Evolutionary conservation across 352 stramenopile species (phyloP).

Genomic region (Phytophthora citricola): DNA sequence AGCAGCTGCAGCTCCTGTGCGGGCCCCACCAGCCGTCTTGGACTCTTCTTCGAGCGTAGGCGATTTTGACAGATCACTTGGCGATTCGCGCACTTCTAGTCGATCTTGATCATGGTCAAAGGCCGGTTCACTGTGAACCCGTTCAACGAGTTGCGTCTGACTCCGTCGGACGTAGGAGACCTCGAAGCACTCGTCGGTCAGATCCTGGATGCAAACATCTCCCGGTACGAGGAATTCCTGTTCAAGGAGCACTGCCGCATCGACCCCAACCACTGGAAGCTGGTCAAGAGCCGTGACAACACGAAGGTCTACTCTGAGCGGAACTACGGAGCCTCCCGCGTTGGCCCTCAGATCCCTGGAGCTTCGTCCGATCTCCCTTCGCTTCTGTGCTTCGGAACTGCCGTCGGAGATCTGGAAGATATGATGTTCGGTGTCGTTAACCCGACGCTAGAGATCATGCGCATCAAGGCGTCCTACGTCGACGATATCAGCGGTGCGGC

Average conservation of each 20-base stretch:
- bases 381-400: slow-evolving; percentile 44
- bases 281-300: slow-evolving; percentile 40
- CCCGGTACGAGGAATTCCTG: slow-evolving; percentile 42
- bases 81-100: slow-evolving; percentile 11
- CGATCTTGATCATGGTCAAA: slow-evolving; percentile 17
- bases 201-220: slow-evolving; percentile 40
- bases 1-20: slow-evolving; percentile 17
- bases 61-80: slow-evolving; percentile 6
- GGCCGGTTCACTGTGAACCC: slow-evolving; percentile 42
- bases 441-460: slow-evolving; percentile 38
- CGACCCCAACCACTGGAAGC: slow-evolving; percentile 38
- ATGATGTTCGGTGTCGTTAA: slow-evolving; percentile 48
- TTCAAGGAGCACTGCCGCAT: slow-evolving; percentile 38
- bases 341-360: slow-evolving; percentile 23
- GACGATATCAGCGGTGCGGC: slow-evolving; percentile 34
- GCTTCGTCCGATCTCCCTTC: slow-evolving; percentile 33
- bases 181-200: slow-evolving; percentile 33
- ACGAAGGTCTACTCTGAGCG: slow-evolving; percentile 32
- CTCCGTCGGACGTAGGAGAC: slow-evolving; percentile 32
- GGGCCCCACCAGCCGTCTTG: slow-evolving; percentile 9
- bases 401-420: slow-evolving; percentile 39
- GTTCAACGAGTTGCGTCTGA: slow-evolving; percentile 39
- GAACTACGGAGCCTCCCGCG: background rate
- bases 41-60: background rate
- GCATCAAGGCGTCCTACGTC: slow-evolving; percentile 42